phyloP scores from a whole-genome alignment of 139 green algal species.

The Haematococcus lacustris region DNA sequence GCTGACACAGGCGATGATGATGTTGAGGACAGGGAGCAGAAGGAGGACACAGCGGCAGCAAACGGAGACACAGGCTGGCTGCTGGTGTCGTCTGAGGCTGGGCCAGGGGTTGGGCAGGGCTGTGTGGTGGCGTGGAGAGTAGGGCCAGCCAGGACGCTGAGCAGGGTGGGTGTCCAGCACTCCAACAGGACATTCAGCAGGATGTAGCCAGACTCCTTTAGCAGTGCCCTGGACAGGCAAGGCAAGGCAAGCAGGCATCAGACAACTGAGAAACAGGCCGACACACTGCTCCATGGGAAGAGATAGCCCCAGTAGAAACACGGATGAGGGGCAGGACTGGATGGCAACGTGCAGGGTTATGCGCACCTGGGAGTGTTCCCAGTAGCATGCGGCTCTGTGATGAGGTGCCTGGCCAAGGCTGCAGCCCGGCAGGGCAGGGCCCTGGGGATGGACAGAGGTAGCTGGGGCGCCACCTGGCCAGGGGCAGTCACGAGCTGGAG shows the following conservation, averaged over 20 bases:
- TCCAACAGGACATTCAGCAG: constrained; percentile 53
- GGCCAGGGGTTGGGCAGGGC: not conserved
- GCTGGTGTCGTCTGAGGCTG: not conserved
- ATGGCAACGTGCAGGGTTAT: not conserved
- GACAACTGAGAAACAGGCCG: not conserved
- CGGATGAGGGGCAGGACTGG: too few relatives aligned
- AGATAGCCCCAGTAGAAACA: too few relatives aligned
- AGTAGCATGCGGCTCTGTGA: constrained; percentile 24
- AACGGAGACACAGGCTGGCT: not conserved
- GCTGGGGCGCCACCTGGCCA: constrained; percentile 20
- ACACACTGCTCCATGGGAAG: not conserved
- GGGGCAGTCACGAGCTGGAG: too few relatives aligned
- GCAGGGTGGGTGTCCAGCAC: not conserved
- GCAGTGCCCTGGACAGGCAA: constrained; percentile 19
- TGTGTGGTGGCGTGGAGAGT: too few relatives aligned
- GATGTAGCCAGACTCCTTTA: constrained; percentile 65
- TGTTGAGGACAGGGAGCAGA: constrained; percentile 1
- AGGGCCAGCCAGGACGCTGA: not conserved
- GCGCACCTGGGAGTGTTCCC: not conserved
- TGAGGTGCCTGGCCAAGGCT: constrained; percentile 44
- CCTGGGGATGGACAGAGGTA: constrained; percentile 61
- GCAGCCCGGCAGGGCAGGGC: constrained; percentile 33
- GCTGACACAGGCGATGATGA: not conserved
- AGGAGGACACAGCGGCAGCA: too few relatives aligned
- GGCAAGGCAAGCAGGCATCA: not conserved